A percentile compares a stretch with the other conserved stretches of the same genome.
Conservation (phyloP, 805 yeast species). For the Pichia pseudocactophila region DNA sequence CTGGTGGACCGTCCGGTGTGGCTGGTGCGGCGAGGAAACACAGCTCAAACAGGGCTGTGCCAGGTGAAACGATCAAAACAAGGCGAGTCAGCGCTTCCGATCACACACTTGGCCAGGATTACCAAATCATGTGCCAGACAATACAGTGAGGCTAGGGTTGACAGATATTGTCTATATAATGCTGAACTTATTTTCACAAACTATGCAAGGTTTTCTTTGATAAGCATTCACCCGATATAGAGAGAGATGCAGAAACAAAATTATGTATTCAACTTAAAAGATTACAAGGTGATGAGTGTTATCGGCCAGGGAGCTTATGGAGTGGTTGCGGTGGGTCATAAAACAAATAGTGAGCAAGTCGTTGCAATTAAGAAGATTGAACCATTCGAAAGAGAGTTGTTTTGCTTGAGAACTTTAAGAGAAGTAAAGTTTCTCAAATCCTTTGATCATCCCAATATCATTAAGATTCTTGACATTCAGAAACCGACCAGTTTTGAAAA, state of each 20-base stretch:
- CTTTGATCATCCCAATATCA: slow-evolving; percentile 68
- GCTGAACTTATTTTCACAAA: too few species aligned
- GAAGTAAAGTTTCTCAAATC: slow-evolving; percentile 59
- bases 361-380: slow-evolving; percentile 76
- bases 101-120: too few species aligned
- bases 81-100: too few species aligned
- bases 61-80: background rate
- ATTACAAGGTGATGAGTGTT: slow-evolving; percentile 49
- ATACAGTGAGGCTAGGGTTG: background rate
- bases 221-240: too few species aligned
- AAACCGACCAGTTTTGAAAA: slow-evolving; percentile 49
- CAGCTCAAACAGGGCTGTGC: background rate
- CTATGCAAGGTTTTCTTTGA: too few species aligned
- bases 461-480: slow-evolving; percentile 57
- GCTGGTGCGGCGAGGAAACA: too few species aligned
- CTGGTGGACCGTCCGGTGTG: too few species aligned
- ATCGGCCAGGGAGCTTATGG: slow-evolving; percentile 84
- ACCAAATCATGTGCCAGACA: too few species aligned
- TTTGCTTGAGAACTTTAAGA: slow-evolving; percentile 61
- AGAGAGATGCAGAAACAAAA: slow-evolving; percentile 29
- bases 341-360: slow-evolving; percentile 44
- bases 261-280: slow-evolving; percentile 53
- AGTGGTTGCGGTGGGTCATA: slow-evolving; percentile 61
- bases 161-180: too few species aligned
- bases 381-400: slow-evolving; percentile 57